Evolutionary conservation across 495 filamentous ascomycete species (phyloP).

Genomic region (Massariosphaeria phaeospora): DNA sequence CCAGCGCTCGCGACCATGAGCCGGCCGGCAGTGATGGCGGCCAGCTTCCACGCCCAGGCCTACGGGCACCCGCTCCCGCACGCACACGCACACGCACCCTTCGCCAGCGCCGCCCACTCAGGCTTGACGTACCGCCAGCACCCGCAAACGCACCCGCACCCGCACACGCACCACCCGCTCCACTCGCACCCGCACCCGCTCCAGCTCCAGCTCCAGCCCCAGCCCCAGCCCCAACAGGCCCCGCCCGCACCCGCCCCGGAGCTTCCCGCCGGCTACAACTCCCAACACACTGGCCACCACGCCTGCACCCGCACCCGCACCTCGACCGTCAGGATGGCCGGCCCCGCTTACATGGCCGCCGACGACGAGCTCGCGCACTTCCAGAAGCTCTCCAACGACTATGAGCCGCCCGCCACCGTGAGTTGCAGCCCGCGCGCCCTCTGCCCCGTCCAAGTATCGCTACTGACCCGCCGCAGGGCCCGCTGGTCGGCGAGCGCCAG

Average conservation of each 20-base stretch:
- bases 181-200: not conserved
- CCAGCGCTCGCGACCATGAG: conserved; percentile 18
- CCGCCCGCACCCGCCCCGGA: conserved; percentile 24
- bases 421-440: not conserved
- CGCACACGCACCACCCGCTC: not conserved
- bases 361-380: conserved; percentile 43
- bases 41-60: conserved; percentile 9
- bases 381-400: conserved; percentile 45
- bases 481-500: conserved; percentile 71
- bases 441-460: not conserved
- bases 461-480: conserved; percentile 54
- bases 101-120: conserved; percentile 4
- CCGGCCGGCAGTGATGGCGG: conserved; percentile 21
- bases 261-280: conserved; percentile 25
- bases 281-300: conserved; percentile 26
- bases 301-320: no score
- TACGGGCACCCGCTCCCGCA: conserved; percentile 4
- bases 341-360: conserved; percentile 30
- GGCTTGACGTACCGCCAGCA: conserved; percentile 7
- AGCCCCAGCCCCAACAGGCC: conserved; percentile 1
- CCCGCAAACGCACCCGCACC: not conserved
- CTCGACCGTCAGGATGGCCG: conserved; percentile 27
- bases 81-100: no score
- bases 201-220: not conserved
- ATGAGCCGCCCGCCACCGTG: conserved; percentile 42